phyloP scores from a whole-genome alignment of 164 flowering plant genomes.

The Annona squamosa region DNA sequence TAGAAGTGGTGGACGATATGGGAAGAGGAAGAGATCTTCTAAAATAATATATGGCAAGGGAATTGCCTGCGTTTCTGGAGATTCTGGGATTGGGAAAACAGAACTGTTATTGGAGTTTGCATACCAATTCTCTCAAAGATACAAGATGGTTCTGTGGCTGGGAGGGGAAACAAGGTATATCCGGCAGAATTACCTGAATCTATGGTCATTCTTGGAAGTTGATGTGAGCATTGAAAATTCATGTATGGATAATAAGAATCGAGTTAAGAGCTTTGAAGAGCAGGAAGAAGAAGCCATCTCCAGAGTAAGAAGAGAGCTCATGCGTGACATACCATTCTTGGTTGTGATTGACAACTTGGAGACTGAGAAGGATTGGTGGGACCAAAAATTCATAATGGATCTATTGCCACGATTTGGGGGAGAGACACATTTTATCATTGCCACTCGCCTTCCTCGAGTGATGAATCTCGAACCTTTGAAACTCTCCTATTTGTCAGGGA shows the following conservation, averaged over 20 bases:
- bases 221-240: constrained; percentile 68
- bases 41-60: constrained; percentile 82
- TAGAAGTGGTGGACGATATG: constrained; percentile 35
- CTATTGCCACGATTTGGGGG: constrained; percentile 96
- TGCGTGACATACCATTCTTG: constrained; percentile 86
- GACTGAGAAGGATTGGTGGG: constrained; percentile 98
- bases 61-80: constrained; percentile 87
- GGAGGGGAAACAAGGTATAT: constrained; percentile 85
- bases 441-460: constrained; percentile 69
- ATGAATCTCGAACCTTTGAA: constrained; percentile 84
- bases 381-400: constrained; percentile 75
- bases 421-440: constrained; percentile 71
- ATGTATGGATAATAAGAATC: constrained; percentile 36
- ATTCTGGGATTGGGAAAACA: constrained; percentile 89
- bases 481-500: constrained; percentile 77
- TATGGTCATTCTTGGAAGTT: constrained; percentile 66
- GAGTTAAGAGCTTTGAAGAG: constrained; percentile 75
- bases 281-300: constrained; percentile 79
- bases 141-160: constrained; percentile 92
- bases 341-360: constrained; percentile 88
- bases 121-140: constrained; percentile 70
- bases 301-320: constrained; percentile 72
- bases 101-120: constrained; percentile 89
- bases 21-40: constrained; percentile 45
- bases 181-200: constrained; percentile 79